These are phyloP conservation scores for Citrus australasica DNA, from an alignment of 345 rosid species.

Conservation along the genomic window DNA sequence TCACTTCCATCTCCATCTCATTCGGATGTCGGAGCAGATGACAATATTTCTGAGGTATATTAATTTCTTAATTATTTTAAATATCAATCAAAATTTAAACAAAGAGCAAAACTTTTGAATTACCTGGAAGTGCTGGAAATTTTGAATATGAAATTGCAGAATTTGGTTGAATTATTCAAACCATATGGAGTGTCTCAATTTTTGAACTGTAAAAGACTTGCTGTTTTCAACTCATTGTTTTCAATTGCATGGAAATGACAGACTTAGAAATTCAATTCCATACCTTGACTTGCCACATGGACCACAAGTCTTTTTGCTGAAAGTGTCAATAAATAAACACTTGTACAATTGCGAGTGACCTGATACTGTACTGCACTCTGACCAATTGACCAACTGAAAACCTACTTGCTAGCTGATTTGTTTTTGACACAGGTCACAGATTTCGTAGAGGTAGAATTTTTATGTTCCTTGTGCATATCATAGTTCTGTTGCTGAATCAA, in stretches of 20 bases:
- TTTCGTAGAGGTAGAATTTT: neutral
- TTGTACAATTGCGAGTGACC: neutral
- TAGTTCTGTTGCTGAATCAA: neutral
- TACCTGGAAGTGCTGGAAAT: neutral
- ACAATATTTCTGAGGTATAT: conserved; percentile 80
- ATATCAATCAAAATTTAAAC: neutral
- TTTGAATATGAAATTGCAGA: neutral
- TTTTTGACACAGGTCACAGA: neutral
- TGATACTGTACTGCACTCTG: neutral
- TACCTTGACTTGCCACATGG: neutral
- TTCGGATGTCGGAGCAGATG: conserved; percentile 64
- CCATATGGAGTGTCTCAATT: neutral
- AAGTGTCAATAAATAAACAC: neutral
- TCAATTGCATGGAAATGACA: neutral
- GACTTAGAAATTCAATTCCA: neutral
- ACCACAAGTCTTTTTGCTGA: neutral
- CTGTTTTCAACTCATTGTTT: neutral
- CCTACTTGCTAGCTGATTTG: neutral
- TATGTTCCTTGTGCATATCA: neutral
- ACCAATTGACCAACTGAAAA: neutral
- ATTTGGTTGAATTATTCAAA: conserved; percentile 1
- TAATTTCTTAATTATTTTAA: neutral
- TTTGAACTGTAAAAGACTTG: neutral
- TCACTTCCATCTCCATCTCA: conserved; percentile 62
- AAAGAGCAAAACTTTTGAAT: neutral